Percentiles rank a stretch among this genome's conserved stretches.
These are phyloP conservation scores for Phialemoniopsis sp. DNA, from an alignment of 2,329 filamentous ascomycete genomes.

Conservation along the genomic window DNA sequence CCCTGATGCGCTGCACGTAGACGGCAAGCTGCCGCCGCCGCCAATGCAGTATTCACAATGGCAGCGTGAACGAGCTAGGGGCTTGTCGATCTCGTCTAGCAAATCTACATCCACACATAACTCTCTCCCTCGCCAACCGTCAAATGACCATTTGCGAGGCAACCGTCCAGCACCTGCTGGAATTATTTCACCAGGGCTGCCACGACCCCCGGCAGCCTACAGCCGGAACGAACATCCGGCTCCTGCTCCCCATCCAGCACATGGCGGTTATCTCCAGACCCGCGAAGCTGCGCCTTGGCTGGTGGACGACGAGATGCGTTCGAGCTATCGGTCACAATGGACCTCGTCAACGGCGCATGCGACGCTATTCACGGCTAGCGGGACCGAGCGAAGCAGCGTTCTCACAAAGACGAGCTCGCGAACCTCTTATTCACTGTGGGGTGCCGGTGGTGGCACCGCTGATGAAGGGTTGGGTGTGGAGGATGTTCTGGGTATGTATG, in stretches of 20 bases:
- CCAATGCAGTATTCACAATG: constrained; percentile 17
- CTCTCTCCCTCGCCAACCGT: constrained; percentile 33
- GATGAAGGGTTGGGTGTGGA: constrained; percentile 59
- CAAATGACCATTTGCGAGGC: constrained; percentile 30
- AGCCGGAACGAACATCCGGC: constrained; percentile 29
- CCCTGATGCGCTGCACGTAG: constrained; percentile 7
- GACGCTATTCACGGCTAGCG: constrained; percentile 33
- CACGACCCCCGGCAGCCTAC: constrained; percentile 23
- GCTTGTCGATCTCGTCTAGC: constrained; percentile 43
- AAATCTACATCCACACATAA: constrained; percentile 40
- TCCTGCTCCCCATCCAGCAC: not conserved
- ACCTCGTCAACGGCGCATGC: constrained; percentile 55
- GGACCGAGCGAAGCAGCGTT: constrained; percentile 82
- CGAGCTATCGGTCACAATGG: constrained; percentile 53
- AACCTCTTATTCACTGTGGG: constrained; percentile 48
- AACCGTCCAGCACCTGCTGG: constrained; percentile 17
- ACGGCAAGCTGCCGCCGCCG: constrained; percentile 8
- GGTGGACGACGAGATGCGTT: constrained; percentile 46
- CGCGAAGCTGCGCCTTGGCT: constrained; percentile 40
- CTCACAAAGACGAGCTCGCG: constrained; percentile 75
- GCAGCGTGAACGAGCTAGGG: constrained; percentile 35
- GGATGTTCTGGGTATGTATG: constrained; percentile 69
- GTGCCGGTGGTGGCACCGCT: constrained; percentile 25
- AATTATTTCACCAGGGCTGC: constrained; percentile 12
- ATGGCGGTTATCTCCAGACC: constrained; percentile 7